These are phyloP conservation scores for Lentinula novae-zelandiae DNA, from an alignment of 1,284 basidiomycete genomes.

Conservation along the genomic window DNA sequence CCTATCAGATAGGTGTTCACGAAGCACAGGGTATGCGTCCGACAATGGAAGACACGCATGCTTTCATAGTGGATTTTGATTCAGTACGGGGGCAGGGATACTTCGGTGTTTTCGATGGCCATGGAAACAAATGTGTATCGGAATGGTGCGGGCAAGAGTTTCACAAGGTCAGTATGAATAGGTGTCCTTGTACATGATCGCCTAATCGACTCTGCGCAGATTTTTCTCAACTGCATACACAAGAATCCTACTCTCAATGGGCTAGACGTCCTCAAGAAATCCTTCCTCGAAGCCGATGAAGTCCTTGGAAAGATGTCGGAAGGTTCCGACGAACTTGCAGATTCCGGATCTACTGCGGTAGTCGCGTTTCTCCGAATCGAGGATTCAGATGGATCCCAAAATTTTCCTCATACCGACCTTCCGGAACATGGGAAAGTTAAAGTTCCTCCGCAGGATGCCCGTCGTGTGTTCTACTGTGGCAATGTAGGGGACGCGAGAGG, in stretches of 20 bases:
- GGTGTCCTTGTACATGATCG: neutral
- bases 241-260: conserved; percentile 42
- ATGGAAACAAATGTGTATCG: conserved; percentile 84
- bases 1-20: conserved; percentile 69
- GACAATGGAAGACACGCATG: conserved; percentile 86
- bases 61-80: conserved; percentile 79
- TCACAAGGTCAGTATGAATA: conserved; percentile 52
- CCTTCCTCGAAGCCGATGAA: conserved; percentile 76
- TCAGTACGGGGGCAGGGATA: conserved; percentile 80
- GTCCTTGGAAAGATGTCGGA: conserved; percentile 66
- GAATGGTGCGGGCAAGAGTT: conserved; percentile 90
- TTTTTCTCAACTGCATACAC: conserved; percentile 38
- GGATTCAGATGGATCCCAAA: conserved; percentile 41
- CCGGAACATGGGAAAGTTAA: conserved; percentile 9
- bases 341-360: conserved; percentile 84
- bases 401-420: conserved; percentile 9
- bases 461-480: conserved; percentile 77
- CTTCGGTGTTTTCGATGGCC: conserved; percentile 86
- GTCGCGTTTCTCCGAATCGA: conserved; percentile 81
- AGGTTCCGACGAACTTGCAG: conserved; percentile 62
- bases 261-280: conserved; percentile 75
- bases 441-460: conserved; percentile 31
- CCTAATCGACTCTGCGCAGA: conserved; percentile 23
- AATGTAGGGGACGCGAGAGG: conserved; percentile 84
- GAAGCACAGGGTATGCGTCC: conserved; percentile 77